Conservation (phyloP, 2,329 filamentous ascomycete species). For the Pochonia chlamydosporia region DNA sequence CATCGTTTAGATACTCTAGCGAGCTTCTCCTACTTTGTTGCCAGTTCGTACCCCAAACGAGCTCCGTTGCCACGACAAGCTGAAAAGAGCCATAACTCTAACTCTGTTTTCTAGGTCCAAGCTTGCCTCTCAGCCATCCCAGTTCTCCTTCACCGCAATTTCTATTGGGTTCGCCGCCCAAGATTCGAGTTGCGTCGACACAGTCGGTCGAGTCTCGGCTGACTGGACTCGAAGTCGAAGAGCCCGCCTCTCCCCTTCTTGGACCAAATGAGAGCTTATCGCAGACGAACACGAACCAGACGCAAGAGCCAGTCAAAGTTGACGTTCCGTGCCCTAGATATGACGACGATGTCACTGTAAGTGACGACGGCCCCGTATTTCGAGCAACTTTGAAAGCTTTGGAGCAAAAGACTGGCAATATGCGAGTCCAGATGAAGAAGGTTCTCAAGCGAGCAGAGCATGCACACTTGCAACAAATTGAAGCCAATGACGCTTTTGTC, state of each 20-base stretch:
- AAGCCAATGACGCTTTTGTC: slow-evolving; percentile 79
- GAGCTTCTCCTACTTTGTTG: slow-evolving; percentile 92
- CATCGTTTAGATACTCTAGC: slow-evolving; percentile 84
- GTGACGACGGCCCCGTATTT: slow-evolving; percentile 92
- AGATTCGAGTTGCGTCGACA: slow-evolving; percentile 75
- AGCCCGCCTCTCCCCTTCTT: slow-evolving; percentile 48
- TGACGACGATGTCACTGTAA: slow-evolving; percentile 75
- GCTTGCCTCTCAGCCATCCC: slow-evolving; percentile 46
- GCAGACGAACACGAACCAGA: slow-evolving; percentile 17
- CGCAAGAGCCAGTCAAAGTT: slow-evolving; percentile 62
- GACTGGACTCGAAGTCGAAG: slow-evolving; percentile 64
- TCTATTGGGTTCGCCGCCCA: slow-evolving; percentile 65
- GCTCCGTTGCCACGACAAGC: neutral
- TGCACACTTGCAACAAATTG: slow-evolving; percentile 70
- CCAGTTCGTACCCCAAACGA: slow-evolving; percentile 50
- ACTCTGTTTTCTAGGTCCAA: slow-evolving; percentile 32
- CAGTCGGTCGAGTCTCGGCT: slow-evolving; percentile 82
- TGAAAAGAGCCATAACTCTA: neutral
- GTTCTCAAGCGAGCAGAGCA: slow-evolving; percentile 92
- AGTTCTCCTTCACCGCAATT: slow-evolving; percentile 67
- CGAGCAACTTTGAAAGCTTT: slow-evolving; percentile 93
- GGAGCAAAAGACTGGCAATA: slow-evolving; percentile 92
- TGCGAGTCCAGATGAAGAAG: slow-evolving; percentile 93
- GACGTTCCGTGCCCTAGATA: slow-evolving; percentile 84
- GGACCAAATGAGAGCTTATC: slow-evolving; percentile 30